phyloP scores from a whole-genome alignment of 495 filamentous ascomycete species.

The Penicillium alfredii region DNA sequence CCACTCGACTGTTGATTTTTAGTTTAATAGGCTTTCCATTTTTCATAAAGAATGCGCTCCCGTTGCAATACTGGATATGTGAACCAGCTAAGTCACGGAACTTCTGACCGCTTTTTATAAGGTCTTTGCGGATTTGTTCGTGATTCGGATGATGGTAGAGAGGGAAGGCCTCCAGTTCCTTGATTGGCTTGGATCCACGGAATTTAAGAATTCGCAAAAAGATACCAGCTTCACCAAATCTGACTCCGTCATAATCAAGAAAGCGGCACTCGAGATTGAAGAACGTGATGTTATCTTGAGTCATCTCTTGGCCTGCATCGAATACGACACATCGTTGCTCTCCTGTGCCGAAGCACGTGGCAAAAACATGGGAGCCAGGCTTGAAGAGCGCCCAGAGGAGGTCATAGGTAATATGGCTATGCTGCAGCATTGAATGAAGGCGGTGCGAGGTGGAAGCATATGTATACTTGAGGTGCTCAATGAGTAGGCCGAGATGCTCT shows the following conservation, averaged over 20 bases:
- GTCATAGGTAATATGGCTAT: conserved; percentile 32
- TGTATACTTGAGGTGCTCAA: conserved; percentile 32
- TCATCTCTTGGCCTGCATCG: conserved; percentile 48
- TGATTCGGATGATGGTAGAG: conserved; percentile 19
- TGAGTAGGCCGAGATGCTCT: conserved; percentile 33
- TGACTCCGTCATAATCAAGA: conserved; percentile 24
- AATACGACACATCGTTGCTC: conserved; percentile 56
- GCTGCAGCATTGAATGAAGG: conserved; percentile 32
- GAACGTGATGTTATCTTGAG: conserved; percentile 20
- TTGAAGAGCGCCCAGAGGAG: conserved; percentile 27
- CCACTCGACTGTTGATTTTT: conserved; percentile 20
- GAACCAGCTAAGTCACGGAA: conserved; percentile 20
- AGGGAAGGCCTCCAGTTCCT: conserved; percentile 23
- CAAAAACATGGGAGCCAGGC: conserved; percentile 19
- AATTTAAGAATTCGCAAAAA: conserved; percentile 25
- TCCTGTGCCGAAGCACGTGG: conserved; percentile 35
- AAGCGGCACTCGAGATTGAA: conserved; percentile 33
- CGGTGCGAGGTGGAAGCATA: conserved; percentile 29
- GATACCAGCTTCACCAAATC: conserved; percentile 19
- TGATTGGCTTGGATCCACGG: conserved; percentile 21
- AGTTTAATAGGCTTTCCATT: conserved; percentile 21
- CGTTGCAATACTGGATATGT: conserved; percentile 16
- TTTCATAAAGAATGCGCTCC: conserved; percentile 23
- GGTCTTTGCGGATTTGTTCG: conserved; percentile 10
- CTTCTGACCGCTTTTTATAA: conserved; percentile 23